A percentile compares a stretch with the other conserved stretches of the same genome.
Evolutionary conservation across 192 early-diverging fungal genomes (phyloP).

Genomic region (Nowakowskiella sp.): DNA sequence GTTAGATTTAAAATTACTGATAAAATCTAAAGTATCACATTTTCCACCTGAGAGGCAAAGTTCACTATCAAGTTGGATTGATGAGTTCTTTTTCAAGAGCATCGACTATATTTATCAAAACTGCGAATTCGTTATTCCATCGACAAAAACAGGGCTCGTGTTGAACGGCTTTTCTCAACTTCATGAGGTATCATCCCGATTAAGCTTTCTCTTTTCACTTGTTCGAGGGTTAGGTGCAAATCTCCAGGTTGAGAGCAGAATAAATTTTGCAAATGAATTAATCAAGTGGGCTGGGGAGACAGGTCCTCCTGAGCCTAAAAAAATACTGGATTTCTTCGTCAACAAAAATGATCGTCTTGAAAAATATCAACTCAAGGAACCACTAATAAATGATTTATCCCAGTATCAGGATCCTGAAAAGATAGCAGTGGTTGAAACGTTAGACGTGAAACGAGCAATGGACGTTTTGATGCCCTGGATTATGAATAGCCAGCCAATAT

Average conservation of each 20-base stretch:
- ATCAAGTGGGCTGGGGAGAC: slow-evolving; percentile 33
- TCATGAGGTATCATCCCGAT: slow-evolving; percentile 7
- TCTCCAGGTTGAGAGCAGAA: slow-evolving; percentile 27
- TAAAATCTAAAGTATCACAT: slow-evolving; percentile 34
- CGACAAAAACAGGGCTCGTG: slow-evolving; percentile 41
- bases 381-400: slow-evolving; percentile 20
- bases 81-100: slow-evolving; percentile 31
- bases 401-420: slow-evolving; percentile 17
- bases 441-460: slow-evolving; percentile 32
- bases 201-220: slow-evolving; percentile 35
- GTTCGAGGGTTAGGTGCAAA: slow-evolving; percentile 47
- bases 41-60: slow-evolving; percentile 16
- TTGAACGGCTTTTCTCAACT: slow-evolving; percentile 47
- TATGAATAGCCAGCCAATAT: slow-evolving; percentile 28
- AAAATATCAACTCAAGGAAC: slow-evolving; percentile 27
- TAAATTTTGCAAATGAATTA: slow-evolving; percentile 39
- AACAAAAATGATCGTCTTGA: slow-evolving; percentile 19
- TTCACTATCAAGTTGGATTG: slow-evolving; percentile 25
- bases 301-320: slow-evolving; percentile 33
- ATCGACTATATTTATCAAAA: slow-evolving; percentile 38
- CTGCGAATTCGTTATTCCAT: slow-evolving; percentile 36
- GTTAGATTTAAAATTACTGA: slow-evolving; percentile 33
- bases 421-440: slow-evolving; percentile 41
- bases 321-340: slow-evolving; percentile 36
- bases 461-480: slow-evolving; percentile 49